These are phyloP conservation scores for Aspergillus phoenicis DNA, from an alignment of 2,329 filamentous ascomycete genomes.

Conservation along the genomic window DNA sequence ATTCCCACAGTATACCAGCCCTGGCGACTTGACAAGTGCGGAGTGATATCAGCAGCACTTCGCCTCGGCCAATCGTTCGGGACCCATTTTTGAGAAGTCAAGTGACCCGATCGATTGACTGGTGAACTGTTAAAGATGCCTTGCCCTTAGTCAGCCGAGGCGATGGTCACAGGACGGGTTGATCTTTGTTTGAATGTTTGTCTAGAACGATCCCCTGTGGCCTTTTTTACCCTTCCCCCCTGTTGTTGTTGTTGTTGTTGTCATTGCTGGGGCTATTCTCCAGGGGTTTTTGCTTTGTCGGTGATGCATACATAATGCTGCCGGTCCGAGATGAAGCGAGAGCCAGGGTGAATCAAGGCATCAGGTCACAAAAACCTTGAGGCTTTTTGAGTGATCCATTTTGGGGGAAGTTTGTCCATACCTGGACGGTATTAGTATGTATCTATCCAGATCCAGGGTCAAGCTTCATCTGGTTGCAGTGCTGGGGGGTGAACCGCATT, in stretches of 20 bases:
- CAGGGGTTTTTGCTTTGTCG: constrained; percentile 2
- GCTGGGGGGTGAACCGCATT: not conserved
- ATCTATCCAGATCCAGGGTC: constrained; percentile 7
- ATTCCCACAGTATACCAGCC: constrained; percentile 5
- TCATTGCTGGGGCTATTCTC: not conserved
- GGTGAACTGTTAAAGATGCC: constrained; percentile 17
- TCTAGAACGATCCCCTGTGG: constrained; percentile 20
- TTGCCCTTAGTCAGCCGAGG: constrained; percentile 24
- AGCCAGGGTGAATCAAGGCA: constrained; percentile 3
- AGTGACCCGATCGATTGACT: constrained; percentile 25
- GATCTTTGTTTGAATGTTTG: constrained; percentile 26
- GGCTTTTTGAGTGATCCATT: not conserved
- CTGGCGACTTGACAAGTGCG: constrained; percentile 14
- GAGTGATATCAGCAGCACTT: constrained; percentile 21
- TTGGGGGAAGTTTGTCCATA: not conserved
- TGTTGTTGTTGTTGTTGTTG: not conserved
- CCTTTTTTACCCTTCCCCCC: not conserved
- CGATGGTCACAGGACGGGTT: constrained; percentile 29
- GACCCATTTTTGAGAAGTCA: constrained; percentile 27
- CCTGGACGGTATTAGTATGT: not conserved
- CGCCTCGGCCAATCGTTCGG: constrained; percentile 21
- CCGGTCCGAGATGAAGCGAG: not conserved
- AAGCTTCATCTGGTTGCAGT: constrained; percentile 15
- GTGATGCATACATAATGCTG: not conserved
- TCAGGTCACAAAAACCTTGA: constrained; percentile 3